phyloP scores from a whole-genome alignment of 768 basidiomycete species.

The Russula olivacea region DNA sequence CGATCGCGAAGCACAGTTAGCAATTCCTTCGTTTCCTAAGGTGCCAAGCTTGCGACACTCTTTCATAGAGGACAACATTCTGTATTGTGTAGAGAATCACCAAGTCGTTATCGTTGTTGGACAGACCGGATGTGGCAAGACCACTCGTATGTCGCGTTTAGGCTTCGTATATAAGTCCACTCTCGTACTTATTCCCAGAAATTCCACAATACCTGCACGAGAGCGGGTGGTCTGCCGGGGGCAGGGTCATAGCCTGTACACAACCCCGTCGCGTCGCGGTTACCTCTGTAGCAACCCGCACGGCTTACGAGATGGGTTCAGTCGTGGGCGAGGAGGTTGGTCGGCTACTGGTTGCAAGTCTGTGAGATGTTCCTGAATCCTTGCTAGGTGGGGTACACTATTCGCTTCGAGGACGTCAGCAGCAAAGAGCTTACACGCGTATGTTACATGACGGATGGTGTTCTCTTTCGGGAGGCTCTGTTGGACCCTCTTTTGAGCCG shows the following conservation, averaged over 20 bases:
- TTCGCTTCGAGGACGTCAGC: slow-evolving; percentile 93
- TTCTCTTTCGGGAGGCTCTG: slow-evolving; percentile 92
- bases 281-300: slow-evolving; percentile 86
- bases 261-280: slow-evolving; percentile 93
- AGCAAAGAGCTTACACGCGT: slow-evolving; percentile 81
- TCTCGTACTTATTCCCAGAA: slow-evolving; percentile 43
- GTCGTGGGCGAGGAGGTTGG: slow-evolving; percentile 82
- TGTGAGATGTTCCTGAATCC: slow-evolving; percentile 84
- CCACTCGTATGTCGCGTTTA: slow-evolving; percentile 66
- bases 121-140: slow-evolving; percentile 96
- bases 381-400: slow-evolving; percentile 88
- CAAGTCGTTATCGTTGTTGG: slow-evolving; percentile 86
- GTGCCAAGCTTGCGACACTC: neutral
- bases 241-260: slow-evolving; percentile 85
- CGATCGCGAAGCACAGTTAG: slow-evolving; percentile 86
- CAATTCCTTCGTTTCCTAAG: slow-evolving; percentile 13
- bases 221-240: slow-evolving; percentile 84
- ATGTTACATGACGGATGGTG: slow-evolving; percentile 96
- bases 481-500: slow-evolving; percentile 87
- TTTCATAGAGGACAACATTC: slow-evolving; percentile 59
- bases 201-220: slow-evolving; percentile 93
- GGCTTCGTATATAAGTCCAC: neutral
- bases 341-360: slow-evolving; percentile 68
- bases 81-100: slow-evolving; percentile 79
- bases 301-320: slow-evolving; percentile 87